Base-by-base conservation (phyloP, 2,329 filamentous ascomycete genomes). In the Lasiodiplodia gonubiensis region DNA sequence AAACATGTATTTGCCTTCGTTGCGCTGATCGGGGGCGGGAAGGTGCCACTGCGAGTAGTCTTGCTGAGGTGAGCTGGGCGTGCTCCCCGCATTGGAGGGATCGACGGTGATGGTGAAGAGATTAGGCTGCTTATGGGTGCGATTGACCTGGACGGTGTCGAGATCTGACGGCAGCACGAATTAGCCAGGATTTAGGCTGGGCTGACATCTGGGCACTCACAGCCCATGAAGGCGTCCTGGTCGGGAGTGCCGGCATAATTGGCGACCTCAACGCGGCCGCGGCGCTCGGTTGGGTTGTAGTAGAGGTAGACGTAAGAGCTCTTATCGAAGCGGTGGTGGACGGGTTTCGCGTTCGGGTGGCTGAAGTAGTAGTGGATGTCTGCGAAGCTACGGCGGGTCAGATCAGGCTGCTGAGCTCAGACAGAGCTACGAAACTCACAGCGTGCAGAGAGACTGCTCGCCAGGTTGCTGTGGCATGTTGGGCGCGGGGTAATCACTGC, bases 301-400 rank as follows among this genome's bases (percentile, higher is more conserved):
- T 92, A 93, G 6, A 94, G 82, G 75, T 94, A 94, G 67, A 94
- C 86, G 76, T 94, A 94, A 8, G 90, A 93, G 55, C 89, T 86
- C 77, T 91, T 91, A 78, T 92, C 89, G 77, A 94, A 94, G 63
- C 91, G 88, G 78, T 94, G 90, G 77, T 94, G 92, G n/a, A 85
- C 87, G 35, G 91, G 91, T 67, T 85, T 88, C 67, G 85, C 83
- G 6, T 84, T 84, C 2, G 89, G 88, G n/a, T 88, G 85, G 30
- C 86, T 85, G 79, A 93, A 92, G 79, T 89, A 93, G 79, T 93
- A 94, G 77, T 94, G 92, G 65, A 93, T 77, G 74, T 94, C 92
- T 70, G 87, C 90, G 74, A 92, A 93, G 73, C 91, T 94, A 70
- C 66, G 25, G 30, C 42, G n/a, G 68, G 70, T 75, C 71, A 79